Conservation (phyloP, 108 stramenopile species). For the Chaetoceros tenuissimus region DNA sequence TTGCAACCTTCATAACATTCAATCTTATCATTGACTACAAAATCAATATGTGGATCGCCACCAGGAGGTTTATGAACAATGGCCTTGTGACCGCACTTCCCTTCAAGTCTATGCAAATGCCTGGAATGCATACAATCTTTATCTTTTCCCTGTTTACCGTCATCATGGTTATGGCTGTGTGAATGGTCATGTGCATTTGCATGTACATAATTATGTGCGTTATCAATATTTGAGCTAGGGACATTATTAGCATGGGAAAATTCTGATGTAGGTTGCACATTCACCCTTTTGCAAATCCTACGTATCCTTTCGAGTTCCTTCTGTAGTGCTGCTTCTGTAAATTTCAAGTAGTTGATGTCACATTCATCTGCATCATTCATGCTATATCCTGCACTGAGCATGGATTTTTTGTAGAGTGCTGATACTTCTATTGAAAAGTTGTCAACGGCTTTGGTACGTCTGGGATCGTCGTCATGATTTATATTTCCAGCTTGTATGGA, state of each 20-base stretch:
- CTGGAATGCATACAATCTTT: constrained; percentile 5
- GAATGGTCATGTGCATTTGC: neutral
- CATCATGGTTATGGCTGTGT: neutral
- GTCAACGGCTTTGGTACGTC: neutral
- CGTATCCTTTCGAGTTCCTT: neutral
- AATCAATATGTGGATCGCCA: constrained; percentile 53
- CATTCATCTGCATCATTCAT: neutral
- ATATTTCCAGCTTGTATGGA: neutral
- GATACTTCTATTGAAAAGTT: neutral
- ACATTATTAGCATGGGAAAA: no score
- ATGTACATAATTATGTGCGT: neutral
- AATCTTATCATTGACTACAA: constrained; percentile 50
- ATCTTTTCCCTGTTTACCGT: neutral
- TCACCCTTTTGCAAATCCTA: no score
- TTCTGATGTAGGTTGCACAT: no score
- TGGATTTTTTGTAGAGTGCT: neutral
- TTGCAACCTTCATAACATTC: constrained; percentile 47
- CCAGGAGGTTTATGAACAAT: constrained; percentile 49
- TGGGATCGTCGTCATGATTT: neutral
- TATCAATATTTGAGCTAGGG: no score
- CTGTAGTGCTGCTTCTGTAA: neutral
- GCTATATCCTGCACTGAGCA: neutral
- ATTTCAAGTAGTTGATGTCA: neutral
- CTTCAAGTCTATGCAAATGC: constrained; percentile 44
- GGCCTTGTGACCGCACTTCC: constrained; percentile 55